Evolutionary conservation across 2,329 filamentous ascomycete genomes (phyloP).

Genomic region (Xylaria sp.): DNA sequence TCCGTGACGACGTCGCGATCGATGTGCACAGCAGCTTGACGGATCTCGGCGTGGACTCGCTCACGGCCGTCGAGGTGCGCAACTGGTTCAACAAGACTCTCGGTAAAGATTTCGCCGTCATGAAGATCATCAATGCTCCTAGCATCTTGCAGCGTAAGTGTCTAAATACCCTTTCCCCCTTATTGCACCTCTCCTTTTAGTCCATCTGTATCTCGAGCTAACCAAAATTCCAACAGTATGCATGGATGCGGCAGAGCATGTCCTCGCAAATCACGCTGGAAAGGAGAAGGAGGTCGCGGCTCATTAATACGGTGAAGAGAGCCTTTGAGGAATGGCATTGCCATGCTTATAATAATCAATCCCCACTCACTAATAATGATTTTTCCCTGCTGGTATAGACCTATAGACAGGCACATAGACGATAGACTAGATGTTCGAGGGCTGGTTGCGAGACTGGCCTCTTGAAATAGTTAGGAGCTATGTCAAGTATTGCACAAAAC

Average conservation of each 20-base stretch:
- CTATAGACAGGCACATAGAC: neutral
- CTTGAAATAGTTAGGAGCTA: neutral
- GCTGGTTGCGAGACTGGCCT: neutral
- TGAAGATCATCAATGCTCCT: slow-evolving; percentile 48
- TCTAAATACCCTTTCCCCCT: neutral
- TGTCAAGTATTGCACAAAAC: neutral
- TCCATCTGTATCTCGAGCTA: neutral
- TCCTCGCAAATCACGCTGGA: slow-evolving; percentile 5
- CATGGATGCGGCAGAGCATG: slow-evolving; percentile 28
- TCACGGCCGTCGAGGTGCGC: slow-evolving; percentile 56
- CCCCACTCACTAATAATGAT: neutral
- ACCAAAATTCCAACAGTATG: slow-evolving; percentile 23
- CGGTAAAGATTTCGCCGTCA: slow-evolving; percentile 48
- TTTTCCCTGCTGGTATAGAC: neutral
- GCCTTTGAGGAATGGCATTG: neutral
- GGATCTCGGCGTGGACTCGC: slow-evolving; percentile 56
- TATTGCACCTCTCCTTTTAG: neutral
- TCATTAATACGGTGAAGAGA: neutral
- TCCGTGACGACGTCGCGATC: slow-evolving; percentile 45
- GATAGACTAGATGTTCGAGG: neutral
- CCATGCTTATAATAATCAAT: neutral
- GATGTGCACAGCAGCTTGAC: slow-evolving; percentile 49
- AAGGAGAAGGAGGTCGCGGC: neutral
- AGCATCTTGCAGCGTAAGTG: slow-evolving; percentile 40
- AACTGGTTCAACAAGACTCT: slow-evolving; percentile 53